These are phyloP conservation scores for Dichomitus squalens DNA, from an alignment of 1,284 basidiomycete species.

Conservation along the genomic window DNA sequence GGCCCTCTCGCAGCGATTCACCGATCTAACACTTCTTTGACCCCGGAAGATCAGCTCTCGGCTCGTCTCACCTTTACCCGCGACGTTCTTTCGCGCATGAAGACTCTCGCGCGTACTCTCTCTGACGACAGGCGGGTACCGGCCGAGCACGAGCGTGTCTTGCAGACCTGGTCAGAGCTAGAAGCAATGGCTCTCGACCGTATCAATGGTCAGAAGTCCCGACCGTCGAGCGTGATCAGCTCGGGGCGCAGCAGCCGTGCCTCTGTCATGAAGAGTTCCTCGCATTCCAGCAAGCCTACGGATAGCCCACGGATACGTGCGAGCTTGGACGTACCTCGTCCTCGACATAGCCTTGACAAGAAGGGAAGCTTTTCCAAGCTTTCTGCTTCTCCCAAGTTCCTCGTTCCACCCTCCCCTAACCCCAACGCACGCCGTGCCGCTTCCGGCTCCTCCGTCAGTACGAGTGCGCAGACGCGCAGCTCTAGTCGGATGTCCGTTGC, in stretches of 20 bases:
- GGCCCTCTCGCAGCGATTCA: slow-evolving; percentile 55
- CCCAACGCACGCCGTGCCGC: slow-evolving; percentile 45
- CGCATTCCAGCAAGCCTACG: slow-evolving; percentile 31
- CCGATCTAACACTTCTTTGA: slow-evolving; percentile 38
- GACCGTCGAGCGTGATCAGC: slow-evolving; percentile 60
- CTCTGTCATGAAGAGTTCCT: slow-evolving; percentile 38
- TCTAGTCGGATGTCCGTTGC: slow-evolving; percentile 50
- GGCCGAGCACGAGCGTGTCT: slow-evolving; percentile 60
- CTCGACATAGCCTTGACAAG: slow-evolving; percentile 24
- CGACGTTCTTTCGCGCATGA: slow-evolving; percentile 49
- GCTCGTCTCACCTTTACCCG: slow-evolving; percentile 65
- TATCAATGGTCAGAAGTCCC: slow-evolving; percentile 59
- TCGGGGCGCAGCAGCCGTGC: slow-evolving; percentile 58
- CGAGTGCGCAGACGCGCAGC: slow-evolving; percentile 38
- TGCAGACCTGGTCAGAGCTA: slow-evolving; percentile 79
- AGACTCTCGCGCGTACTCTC: slow-evolving; percentile 41
- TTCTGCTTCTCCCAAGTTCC: slow-evolving; percentile 47
- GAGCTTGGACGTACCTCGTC: slow-evolving; percentile 25
- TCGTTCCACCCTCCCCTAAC: slow-evolving; percentile 46
- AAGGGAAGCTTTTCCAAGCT: slow-evolving; percentile 51
- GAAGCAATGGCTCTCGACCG: slow-evolving; percentile 77
- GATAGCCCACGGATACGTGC: slow-evolving; percentile 26
- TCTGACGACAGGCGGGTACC: slow-evolving; percentile 58
- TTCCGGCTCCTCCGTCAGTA: slow-evolving; percentile 44
- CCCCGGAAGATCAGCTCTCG: slow-evolving; percentile 67